A percentile compares a stretch with the other conserved stretches of the same genome.
Conservation (phyloP, 257 asterid species). For the Voacanga thouarsii region DNA sequence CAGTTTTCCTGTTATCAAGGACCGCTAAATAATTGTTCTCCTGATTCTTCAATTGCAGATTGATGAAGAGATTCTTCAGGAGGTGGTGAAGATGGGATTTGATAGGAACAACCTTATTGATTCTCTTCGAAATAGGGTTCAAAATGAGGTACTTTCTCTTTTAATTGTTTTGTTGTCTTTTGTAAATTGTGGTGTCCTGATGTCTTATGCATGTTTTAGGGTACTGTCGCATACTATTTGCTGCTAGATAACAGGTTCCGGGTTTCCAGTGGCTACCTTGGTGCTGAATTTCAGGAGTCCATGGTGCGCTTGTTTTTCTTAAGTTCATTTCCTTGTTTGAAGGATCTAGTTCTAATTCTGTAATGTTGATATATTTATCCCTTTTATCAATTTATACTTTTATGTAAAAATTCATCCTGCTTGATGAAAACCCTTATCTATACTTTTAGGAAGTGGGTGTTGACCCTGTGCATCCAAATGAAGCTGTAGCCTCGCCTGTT, state of each 20-base stretch:
- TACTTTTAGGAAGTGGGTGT: constrained; percentile 46
- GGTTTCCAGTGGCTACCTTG: constrained; percentile 75
- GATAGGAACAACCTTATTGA: constrained; percentile 62
- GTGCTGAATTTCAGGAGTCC: constrained; percentile 85
- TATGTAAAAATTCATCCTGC: background rate
- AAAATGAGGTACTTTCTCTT: constrained; percentile 64
- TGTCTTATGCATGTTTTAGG: constrained; percentile 43
- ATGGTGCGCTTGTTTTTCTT: constrained; percentile 40
- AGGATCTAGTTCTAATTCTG: background rate
- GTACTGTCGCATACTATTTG: constrained; percentile 83
- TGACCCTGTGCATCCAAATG: constrained; percentile 46
- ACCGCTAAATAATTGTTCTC: background rate
- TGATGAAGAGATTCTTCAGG: constrained; percentile 87
- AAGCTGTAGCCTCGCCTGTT: constrained; percentile 44
- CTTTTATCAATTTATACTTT: background rate
- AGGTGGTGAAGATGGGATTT: constrained; percentile 80
- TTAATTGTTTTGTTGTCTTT: constrained; percentile 1
- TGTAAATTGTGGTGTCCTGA: constrained; percentile 10
- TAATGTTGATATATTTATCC: background rate
- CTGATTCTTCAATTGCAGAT: constrained; percentile 45
- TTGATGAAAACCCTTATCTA: background rate
- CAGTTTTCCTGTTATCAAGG: background rate
- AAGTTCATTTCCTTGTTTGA: background rate
- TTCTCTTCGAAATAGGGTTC: constrained; percentile 75
- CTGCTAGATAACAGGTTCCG: constrained; percentile 84